Evolutionary conservation across 1,139 yeast genomes (phyloP).

Genomic region (Yamadazyma membranifaciens): DNA sequence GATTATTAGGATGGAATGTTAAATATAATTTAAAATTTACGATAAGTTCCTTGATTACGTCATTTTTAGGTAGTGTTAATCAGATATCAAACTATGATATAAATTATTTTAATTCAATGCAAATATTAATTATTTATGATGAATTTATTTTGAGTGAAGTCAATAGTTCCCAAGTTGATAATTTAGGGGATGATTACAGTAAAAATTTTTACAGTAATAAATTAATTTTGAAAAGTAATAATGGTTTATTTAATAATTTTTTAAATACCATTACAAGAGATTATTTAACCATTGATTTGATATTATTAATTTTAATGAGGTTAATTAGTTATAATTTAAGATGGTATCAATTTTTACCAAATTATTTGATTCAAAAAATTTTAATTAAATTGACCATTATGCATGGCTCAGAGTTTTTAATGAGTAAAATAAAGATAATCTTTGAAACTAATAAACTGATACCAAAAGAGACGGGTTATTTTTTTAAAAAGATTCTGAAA

Average conservation of each 20-base stretch:
- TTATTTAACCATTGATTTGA: constrained; percentile 34
- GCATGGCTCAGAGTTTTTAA: constrained; percentile 32
- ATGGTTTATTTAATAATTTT: constrained; percentile 23
- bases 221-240: constrained; percentile 30
- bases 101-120: constrained; percentile 40
- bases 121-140: constrained; percentile 38
- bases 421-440: constrained; percentile 32
- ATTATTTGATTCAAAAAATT: constrained; percentile 28
- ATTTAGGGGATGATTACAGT: constrained; percentile 29
- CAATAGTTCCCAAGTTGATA: constrained; percentile 29
- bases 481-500: constrained; percentile 9
- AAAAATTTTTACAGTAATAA: constrained; percentile 32
- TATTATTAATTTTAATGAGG: constrained; percentile 33
- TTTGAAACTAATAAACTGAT: constrained; percentile 31
- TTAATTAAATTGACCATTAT: constrained; percentile 28
- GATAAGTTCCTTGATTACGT: constrained; percentile 39
- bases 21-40: constrained; percentile 40
- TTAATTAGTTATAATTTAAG: constrained; percentile 40
- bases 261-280: constrained; percentile 25
- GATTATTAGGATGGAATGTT: constrained; percentile 41
- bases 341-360: constrained; percentile 43
- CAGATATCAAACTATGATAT: constrained; percentile 27
- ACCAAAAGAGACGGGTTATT: background rate
- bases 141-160: constrained; percentile 40
- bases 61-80: constrained; percentile 32